Base-by-base conservation (phyloP, 495 filamentous ascomycete species). In the Sporormia fimetaria region DNA sequence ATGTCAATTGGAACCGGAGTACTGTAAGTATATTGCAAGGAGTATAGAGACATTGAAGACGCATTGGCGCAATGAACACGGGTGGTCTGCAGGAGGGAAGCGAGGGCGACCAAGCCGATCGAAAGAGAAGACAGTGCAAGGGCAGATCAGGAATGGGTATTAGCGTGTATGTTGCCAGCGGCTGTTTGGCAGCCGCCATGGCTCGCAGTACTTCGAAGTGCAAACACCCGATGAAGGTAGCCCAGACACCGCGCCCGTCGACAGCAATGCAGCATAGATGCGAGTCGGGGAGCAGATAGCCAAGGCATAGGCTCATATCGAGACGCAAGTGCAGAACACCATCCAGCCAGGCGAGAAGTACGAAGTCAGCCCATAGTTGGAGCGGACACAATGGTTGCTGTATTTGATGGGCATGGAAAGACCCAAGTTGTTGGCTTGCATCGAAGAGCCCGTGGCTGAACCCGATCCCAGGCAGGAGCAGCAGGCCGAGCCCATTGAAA, bases 311-410 rank as follows among this genome's bases (percentile, higher is more conserved):
- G 33, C 33, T 15, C 18, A 21, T 22, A 21, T 36, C 6, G 14
- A 36, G 14, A 36, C 9, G 33, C 14, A 22, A 36, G 33, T 20
- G 5, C 18, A 4, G 18, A 39, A 14, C 15, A 33, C 15, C 1
- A 49, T 44, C 24, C 25, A 39, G 22, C 9, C 17, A 21, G 33
- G 33, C n/a, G 33, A 45, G 25, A 24, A 6, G 12, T 16, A 44
- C 21, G 33, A 51, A 18, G 35, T 49, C n/a, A 49, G 33, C 40
- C 40, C 21, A 21, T 49, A 22, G 46, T 44, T 49, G 21, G 23
- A 44, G 29, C 16, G 33, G 17, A 39, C 40, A 15, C 10, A 31
- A 26, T 49, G 26, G 46, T 17, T 34, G 21, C 29, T 17, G 35
- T 46, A 40, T 46, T 46, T 46, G 25, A 21, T 15, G 6, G 35